Evolutionary conservation across 2,329 filamentous ascomycete species (phyloP).

Genomic region (Orbilia blumenaviensis): DNA sequence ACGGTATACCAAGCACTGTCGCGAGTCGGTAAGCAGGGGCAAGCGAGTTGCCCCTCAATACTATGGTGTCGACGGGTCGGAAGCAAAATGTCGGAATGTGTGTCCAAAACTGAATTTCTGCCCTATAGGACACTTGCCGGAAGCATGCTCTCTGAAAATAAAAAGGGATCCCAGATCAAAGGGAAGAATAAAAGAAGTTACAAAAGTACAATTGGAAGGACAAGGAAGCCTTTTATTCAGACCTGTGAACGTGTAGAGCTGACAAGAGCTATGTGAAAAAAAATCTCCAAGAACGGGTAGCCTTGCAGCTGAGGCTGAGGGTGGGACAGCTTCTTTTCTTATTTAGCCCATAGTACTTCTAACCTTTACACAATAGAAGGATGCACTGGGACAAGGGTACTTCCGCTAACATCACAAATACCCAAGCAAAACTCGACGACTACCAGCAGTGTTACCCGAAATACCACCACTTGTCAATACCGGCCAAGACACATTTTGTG

Average conservation of each 20-base stretch:
- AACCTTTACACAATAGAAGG: no score
- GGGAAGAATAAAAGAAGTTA: conserved; percentile 16
- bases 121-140: conserved; percentile 10
- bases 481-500: conserved; percentile 3
- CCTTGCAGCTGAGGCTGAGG: conserved; percentile 53
- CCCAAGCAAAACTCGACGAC: neutral
- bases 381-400: conserved; percentile 24
- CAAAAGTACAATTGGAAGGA: conserved; percentile 9
- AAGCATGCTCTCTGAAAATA: conserved; percentile 10
- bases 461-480: no score
- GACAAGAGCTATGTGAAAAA: conserved; percentile 27
- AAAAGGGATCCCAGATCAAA: conserved; percentile 46
- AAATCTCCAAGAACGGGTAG: conserved; percentile 40
- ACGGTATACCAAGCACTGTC: conserved; percentile 20
- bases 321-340: conserved; percentile 50
- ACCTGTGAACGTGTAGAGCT: conserved; percentile 25
- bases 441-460: conserved; percentile 4
- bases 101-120: conserved; percentile 11
- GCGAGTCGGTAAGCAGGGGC: conserved; percentile 52
- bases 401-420: conserved; percentile 51
- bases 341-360: neutral
- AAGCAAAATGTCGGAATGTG: conserved; percentile 14
- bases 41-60: conserved; percentile 50
- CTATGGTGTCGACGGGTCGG: neutral
- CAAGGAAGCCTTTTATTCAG: conserved; percentile 46